Base-by-base conservation (phyloP, 2,329 filamentous ascomycete genomes). In the Aureobasidium sp. region DNA sequence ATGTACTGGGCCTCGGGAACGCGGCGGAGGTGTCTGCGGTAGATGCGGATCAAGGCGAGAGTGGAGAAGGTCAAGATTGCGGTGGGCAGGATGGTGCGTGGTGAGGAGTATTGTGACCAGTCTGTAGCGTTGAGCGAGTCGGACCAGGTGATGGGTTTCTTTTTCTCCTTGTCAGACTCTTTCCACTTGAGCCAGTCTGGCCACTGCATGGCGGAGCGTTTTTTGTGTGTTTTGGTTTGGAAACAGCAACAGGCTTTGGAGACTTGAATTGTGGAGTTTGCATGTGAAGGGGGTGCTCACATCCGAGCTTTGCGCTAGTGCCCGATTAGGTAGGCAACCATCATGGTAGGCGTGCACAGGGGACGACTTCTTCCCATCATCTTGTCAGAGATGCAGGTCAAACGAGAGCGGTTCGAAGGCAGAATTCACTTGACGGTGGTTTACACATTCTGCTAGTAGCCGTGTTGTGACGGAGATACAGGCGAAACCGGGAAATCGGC, bases 1-100 rank as follows among this genome's bases (percentile, higher is more conserved):
- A 99, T 88, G 71, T 91, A 83, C 27, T 83, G 80, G 39, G 90
- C 84, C 62, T 85, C 87, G 4, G 91, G 91, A 62, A 97, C 90
- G 58, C 94, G 89, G 39, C 91, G 88, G 53, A 99, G 79, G 72
- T 92, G 94, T 57, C 71, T 69, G 65, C 79, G 84, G 76, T 92
- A 92, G 51, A 92, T 70, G 62, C 80, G 80, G 52, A 85, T 70
- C 29, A 79, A 77, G 23, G 77, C 75, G 36, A 87, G 73, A 1
- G 84, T 81, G 2, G 82, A 79, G 15, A 78, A 77, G 29, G 84
- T 84, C 47, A 84, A 78, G 27, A 84, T 71, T 36, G 82, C 67
- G 2, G 83, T 67, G 44, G 68, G 62, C 26, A 64, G 63, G 62
- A 70, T 62, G 29, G 64, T 66, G 12, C 48, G 75, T 7, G 82